Base-by-base conservation (phyloP, 164 flowering plant genomes). In the Litsea cubeba region DNA sequence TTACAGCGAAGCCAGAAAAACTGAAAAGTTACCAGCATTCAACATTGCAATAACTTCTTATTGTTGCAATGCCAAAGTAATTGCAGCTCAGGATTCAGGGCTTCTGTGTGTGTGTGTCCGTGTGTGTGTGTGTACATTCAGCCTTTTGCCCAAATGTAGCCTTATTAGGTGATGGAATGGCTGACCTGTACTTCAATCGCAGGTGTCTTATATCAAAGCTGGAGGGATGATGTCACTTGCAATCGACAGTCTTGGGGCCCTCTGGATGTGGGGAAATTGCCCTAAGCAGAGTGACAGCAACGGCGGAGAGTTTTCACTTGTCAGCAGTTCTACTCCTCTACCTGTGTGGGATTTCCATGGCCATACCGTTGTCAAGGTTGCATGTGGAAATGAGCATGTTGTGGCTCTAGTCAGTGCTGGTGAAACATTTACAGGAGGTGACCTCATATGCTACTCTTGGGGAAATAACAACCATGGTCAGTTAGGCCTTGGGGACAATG, bases 181-280 rank as follows among this genome's bases (percentile, higher is more conserved):
- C 25, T 22, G 18, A 68, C n/a, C 14, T 67, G 46, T 40, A 62
- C 71, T 49, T 74, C 18, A 68, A 17, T 73, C 5, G 12, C 86
- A 92, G 97, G 80, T 92, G 72, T 76, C 74, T 80, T 83, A 86
- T 62, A 80, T 95, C 62, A 84, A 84, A 84, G 97, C 97, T 23
- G 95, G 97, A 63, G 97, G 95, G 73, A 88, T 91, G 97, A 91
- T 89, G 89, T 95, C 98, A 62, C 69, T 88, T 30, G 98, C 97
- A 68, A 90, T 93, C 74, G 98, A 95, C 76, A 86, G 75, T 79
- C 82, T 78, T 22, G 98, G 98, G 50, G 84, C 74, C 62, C 87
- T 95, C 60, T 95, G 98, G 98, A 88, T 91, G 81, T 95, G 98
- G 98, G 97, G 98, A 40, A 85, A 90, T 77, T 87, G 85, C 72